These are phyloP conservation scores for Colletotrichum truncatum DNA, from an alignment of 2,329 filamentous ascomycete genomes.

Conservation along the genomic window DNA sequence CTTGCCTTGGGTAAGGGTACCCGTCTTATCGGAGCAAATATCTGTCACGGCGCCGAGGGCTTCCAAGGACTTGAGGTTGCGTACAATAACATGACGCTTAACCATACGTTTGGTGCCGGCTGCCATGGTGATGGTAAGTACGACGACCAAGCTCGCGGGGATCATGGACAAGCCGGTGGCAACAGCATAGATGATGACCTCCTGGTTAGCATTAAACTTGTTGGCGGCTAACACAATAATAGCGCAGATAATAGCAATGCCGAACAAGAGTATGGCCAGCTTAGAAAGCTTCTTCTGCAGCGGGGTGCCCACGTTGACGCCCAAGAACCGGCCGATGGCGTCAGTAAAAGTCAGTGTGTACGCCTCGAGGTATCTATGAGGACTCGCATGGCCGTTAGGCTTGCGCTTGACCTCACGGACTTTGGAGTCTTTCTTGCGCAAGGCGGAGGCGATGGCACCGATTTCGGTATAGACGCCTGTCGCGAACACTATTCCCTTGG, in stretches of 20 bases:
- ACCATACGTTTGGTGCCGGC: constrained; percentile 59
- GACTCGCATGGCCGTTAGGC: constrained; percentile 55
- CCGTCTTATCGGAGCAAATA: constrained; percentile 45
- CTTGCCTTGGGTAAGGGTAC: constrained; percentile 28
- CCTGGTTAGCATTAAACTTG: constrained; percentile 55
- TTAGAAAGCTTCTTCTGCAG: constrained; percentile 73
- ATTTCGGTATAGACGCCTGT: constrained; percentile 71
- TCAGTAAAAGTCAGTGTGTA: constrained; percentile 57
- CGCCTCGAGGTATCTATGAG: constrained; percentile 53
- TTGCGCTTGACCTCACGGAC: constrained; percentile 54
- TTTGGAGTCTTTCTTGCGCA: constrained; percentile 61
- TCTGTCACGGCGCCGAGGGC: constrained; percentile 54
- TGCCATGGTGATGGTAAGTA: constrained; percentile 74
- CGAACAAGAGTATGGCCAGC: constrained; percentile 70
- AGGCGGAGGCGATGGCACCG: constrained; percentile 69
- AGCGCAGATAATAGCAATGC: constrained; percentile 70
- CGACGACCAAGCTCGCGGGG: constrained; percentile 70
- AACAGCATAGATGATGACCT: constrained; percentile 72
- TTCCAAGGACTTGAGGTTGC: constrained; percentile 56
- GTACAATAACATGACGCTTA: constrained; percentile 64
- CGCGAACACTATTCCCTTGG: constrained; percentile 65
- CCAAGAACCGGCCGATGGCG: constrained; percentile 67
- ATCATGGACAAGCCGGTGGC: constrained; percentile 69
- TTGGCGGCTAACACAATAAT: constrained; percentile 73
- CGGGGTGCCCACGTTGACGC: constrained; percentile 72